Evolutionary conservation across 208 protist genomes (phyloP).

Genomic region (Leishmania turanica): DNA sequence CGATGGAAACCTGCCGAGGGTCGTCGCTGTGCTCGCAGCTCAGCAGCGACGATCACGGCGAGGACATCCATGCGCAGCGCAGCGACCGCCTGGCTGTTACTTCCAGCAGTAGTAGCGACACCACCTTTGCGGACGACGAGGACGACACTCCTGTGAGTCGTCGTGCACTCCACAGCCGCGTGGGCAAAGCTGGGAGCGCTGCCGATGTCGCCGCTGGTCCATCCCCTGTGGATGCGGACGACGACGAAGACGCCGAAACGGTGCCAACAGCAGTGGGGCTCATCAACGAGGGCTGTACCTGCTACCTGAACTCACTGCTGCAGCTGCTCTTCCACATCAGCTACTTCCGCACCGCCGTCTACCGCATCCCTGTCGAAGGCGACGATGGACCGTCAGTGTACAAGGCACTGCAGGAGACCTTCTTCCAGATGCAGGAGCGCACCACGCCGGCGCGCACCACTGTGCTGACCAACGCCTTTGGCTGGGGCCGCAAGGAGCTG

Average conservation of each 20-base stretch:
- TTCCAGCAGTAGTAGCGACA: slow-evolving; percentile 18
- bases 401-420: slow-evolving; percentile 79
- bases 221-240: neutral
- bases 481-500: slow-evolving; percentile 81
- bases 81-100: slow-evolving; percentile 19
- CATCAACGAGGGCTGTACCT: slow-evolving; percentile 91
- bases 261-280: slow-evolving; percentile 55
- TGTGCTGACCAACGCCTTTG: slow-evolving; percentile 89
- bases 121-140: slow-evolving; percentile 10
- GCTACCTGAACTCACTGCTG: slow-evolving; percentile 92
- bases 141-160: neutral
- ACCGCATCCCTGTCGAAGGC: slow-evolving; percentile 64
- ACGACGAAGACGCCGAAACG: neutral
- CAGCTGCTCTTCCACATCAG: slow-evolving; percentile 87
- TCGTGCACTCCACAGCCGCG: neutral
- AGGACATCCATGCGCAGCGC: slow-evolving; percentile 16
- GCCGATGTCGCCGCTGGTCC: neutral
- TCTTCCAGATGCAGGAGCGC: slow-evolving; percentile 88
- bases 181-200: neutral
- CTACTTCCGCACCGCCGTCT: slow-evolving; percentile 89
- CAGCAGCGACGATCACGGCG: slow-evolving; percentile 4
- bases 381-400: slow-evolving; percentile 45
- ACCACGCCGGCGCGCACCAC: slow-evolving; percentile 68
- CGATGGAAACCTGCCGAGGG: slow-evolving; percentile 12
- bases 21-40: slow-evolving; percentile 20